Base-by-base conservation (phyloP, 1,284 basidiomycete species). In the Volvariella volvacea region DNA sequence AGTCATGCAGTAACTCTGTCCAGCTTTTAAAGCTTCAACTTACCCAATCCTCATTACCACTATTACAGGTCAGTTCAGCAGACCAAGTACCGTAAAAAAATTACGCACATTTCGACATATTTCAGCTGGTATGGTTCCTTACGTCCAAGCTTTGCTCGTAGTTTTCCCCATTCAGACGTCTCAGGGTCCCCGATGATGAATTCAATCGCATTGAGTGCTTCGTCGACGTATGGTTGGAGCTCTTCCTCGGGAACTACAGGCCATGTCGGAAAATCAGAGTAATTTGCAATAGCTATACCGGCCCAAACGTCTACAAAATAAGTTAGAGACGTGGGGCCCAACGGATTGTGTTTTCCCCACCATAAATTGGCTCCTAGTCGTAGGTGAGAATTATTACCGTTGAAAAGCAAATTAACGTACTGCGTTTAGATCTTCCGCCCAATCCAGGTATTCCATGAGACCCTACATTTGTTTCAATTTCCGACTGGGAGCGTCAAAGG, bases 71-170 rank as follows among this genome's bases (percentile, higher is more conserved):
- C n/a, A n/a, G n/a, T n/a, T n/a, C n/a, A n/a, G n/a, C n/a, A n/a
- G n/a, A n/a, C n/a, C n/a, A n/a, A n/a, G n/a, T n/a, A n/a, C n/a
- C n/a, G n/a, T n/a, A n/a, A n/a, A n/a, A n/a, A n/a, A n/a, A n/a
- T n/a, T n/a, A n/a, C n/a, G n/a, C n/a, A n/a, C n/a, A 87, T 68
- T 61, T 87, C 83, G 12, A 87, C 71, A 48, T 73, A 81, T 8
- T 60, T 68, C 30, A 87, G 60, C 3, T 59, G 57, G 58, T 80
- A 88, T 0, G 84, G 82, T 17, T 70, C 65, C 1, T 74, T 68
- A 42, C 77, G 80, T 1, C 83, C 84, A 4, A 86, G 64, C 6
- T 76, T 73, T 8, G 78, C 76, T 10, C 84, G 71, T n/a, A n/a
- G n/a, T n/a, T n/a, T n/a, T 76, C 78, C 54, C 72, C 64, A 62